These are phyloP conservation scores for Podila minutissima DNA, from an alignment of 192 early-diverging fungal species.

Conservation along the genomic window DNA sequence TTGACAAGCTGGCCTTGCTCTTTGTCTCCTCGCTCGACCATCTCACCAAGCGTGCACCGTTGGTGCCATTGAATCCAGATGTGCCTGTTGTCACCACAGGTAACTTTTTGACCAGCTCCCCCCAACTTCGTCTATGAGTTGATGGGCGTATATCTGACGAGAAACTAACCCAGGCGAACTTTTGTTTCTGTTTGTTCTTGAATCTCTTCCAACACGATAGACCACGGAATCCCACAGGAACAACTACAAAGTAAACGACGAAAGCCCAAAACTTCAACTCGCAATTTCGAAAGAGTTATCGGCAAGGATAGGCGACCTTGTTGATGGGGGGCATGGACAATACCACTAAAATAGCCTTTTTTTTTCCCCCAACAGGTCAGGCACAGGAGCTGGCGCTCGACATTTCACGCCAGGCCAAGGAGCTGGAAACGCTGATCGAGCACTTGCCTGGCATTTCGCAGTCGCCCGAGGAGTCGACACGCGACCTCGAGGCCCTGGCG, in stretches of 20 bases:
- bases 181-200: background rate
- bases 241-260: constrained; percentile 51
- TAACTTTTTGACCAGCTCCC: background rate
- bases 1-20: constrained; percentile 63
- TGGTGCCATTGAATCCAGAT: constrained; percentile 47
- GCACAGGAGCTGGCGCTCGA: constrained; percentile 61
- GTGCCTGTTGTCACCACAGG: constrained; percentile 56
- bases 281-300: background rate
- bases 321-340: background rate
- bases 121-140: background rate
- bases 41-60: constrained; percentile 50
- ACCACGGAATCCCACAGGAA: constrained; percentile 57
- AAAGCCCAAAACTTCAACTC: background rate
- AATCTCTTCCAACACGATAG: constrained; percentile 10
- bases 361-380: constrained; percentile 37
- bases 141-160: background rate
- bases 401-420: constrained; percentile 61
- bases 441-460: constrained; percentile 56
- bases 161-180: background rate
- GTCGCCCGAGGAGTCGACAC: constrained; percentile 57
- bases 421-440: constrained; percentile 61
- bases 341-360: background rate
- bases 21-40: constrained; percentile 66
- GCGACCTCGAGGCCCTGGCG: constrained; percentile 49
- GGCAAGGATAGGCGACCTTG: too few species aligned